phyloP scores from a whole-genome alignment of 2,329 filamentous ascomycete genomes.

The Phoma sp. region DNA sequence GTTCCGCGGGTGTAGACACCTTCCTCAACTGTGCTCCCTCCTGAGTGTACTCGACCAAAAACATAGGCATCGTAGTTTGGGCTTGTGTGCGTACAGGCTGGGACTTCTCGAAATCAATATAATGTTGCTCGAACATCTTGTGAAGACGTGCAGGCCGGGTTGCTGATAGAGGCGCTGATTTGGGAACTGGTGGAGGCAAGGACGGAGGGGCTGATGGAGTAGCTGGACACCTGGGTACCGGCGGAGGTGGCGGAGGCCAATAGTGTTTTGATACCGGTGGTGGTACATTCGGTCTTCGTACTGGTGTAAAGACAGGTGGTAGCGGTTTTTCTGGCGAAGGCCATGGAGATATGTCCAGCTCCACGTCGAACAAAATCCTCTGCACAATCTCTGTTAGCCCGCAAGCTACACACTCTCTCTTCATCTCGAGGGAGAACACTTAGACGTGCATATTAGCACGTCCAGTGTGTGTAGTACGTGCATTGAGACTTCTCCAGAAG shows the following conservation, averaged over 20 bases:
- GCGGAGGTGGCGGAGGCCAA: constrained; percentile 2
- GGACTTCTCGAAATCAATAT: background rate
- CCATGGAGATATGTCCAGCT: constrained; percentile 13
- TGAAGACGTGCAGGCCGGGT: background rate
- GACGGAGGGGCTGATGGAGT: background rate
- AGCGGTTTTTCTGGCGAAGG: background rate
- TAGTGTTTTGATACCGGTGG: constrained; percentile 11
- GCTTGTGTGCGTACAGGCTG: background rate
- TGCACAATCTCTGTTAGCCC: constrained; percentile 4
- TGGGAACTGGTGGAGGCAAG: too few species aligned
- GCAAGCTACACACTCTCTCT: constrained; percentile 6
- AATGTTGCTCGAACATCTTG: background rate
- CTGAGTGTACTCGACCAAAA: constrained; percentile 9
- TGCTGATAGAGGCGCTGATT: background rate
- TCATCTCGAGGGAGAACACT: constrained; percentile 5
- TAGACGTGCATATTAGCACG: constrained; percentile 33
- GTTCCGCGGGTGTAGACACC: constrained; percentile 15
- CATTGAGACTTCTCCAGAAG: constrained; percentile 58
- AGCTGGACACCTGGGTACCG: background rate
- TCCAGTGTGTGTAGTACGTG: constrained; percentile 34
- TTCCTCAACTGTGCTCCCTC: constrained; percentile 6
- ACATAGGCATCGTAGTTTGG: constrained; percentile 13
- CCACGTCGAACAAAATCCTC: constrained; percentile 14
- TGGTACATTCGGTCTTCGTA: background rate
- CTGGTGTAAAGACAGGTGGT: background rate